Conservation (phyloP, 352 stramenopile genomes). For the Pythium periplocum region DNA sequence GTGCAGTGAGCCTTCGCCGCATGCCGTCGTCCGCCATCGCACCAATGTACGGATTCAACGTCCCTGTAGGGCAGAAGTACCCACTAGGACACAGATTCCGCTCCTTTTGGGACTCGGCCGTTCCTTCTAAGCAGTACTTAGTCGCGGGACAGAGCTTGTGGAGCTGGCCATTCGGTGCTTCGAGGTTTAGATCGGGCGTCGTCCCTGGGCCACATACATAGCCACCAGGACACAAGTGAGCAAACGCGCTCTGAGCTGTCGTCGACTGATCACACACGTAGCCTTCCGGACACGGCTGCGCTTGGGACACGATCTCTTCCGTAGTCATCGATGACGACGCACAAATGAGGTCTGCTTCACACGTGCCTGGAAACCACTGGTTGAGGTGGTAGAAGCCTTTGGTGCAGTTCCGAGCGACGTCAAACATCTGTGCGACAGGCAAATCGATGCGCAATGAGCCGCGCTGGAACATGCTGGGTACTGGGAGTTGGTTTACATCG, state of each 20-base stretch:
- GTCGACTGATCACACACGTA: conserved; percentile 94
- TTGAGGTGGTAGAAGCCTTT: conserved; percentile 85
- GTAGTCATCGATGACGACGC: conserved; percentile 5
- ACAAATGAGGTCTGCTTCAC: conserved; percentile 96
- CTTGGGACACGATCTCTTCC: conserved; percentile 54
- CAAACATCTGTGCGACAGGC: conserved; percentile 71
- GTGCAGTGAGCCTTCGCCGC: conserved; percentile 49
- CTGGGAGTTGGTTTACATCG: conserved; percentile 57
- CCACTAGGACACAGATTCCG: conserved; percentile 76
- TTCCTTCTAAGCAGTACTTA: conserved; percentile 86
- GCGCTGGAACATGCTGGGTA: conserved; percentile 80
- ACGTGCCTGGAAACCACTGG: conserved; percentile 94
- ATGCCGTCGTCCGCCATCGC: conserved; percentile 89
- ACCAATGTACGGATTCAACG: conserved; percentile 81
- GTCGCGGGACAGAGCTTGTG: conserved; percentile 85
- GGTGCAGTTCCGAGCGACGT: conserved; percentile 92
- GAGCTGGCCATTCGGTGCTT: conserved; percentile 87
- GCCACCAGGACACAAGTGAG: conserved; percentile 81
- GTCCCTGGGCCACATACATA: conserved; percentile 94
- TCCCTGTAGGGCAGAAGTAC: conserved; percentile 96
- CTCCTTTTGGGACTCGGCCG: conserved; percentile 78
- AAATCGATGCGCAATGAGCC: conserved; percentile 88
- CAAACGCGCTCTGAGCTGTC: conserved; percentile 68
- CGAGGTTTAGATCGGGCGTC: conserved; percentile 89
- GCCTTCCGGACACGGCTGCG: conserved; percentile 90